phyloP scores from a whole-genome alignment of 2,329 filamentous ascomycete species.

The Lachnellula cervina region DNA sequence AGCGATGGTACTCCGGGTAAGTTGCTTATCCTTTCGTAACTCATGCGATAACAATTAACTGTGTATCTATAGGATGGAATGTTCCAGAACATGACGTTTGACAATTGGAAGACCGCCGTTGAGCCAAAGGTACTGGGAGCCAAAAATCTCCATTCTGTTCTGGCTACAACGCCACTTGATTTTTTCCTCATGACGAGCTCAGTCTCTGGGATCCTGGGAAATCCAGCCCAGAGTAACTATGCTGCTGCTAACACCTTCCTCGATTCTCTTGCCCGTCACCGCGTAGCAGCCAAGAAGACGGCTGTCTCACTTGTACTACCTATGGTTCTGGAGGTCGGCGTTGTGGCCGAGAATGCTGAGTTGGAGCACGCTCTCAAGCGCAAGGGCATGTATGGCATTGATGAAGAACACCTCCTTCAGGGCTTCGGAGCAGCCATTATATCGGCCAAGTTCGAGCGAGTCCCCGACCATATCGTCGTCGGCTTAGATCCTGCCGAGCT shows the following conservation, averaged over 20 bases:
- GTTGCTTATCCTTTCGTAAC: background rate
- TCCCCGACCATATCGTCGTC: slow-evolving; percentile 21
- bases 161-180: slow-evolving; percentile 25
- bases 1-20: slow-evolving; percentile 41
- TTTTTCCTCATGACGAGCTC: slow-evolving; percentile 34
- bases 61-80: slow-evolving; percentile 30
- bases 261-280: slow-evolving; percentile 31
- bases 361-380: slow-evolving; percentile 6
- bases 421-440: slow-evolving; percentile 24
- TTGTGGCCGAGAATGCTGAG: slow-evolving; percentile 29
- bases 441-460: background rate
- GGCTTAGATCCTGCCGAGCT: slow-evolving; percentile 24
- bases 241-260: slow-evolving; percentile 36
- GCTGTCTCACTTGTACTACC: slow-evolving; percentile 25
- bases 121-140: slow-evolving; percentile 32
- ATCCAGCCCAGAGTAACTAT: slow-evolving; percentile 35
- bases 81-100: slow-evolving; percentile 25
- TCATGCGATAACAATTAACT: background rate
- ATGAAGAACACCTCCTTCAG: slow-evolving; percentile 13
- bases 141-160: slow-evolving; percentile 12
- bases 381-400: slow-evolving; percentile 14
- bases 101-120: slow-evolving; percentile 29
- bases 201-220: slow-evolving; percentile 29
- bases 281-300: slow-evolving; percentile 5
- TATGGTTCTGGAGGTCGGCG: slow-evolving; percentile 35